Evolutionary conservation across 2,329 filamentous ascomycete species (phyloP).

Genomic region (Exophiala calicioides): DNA sequence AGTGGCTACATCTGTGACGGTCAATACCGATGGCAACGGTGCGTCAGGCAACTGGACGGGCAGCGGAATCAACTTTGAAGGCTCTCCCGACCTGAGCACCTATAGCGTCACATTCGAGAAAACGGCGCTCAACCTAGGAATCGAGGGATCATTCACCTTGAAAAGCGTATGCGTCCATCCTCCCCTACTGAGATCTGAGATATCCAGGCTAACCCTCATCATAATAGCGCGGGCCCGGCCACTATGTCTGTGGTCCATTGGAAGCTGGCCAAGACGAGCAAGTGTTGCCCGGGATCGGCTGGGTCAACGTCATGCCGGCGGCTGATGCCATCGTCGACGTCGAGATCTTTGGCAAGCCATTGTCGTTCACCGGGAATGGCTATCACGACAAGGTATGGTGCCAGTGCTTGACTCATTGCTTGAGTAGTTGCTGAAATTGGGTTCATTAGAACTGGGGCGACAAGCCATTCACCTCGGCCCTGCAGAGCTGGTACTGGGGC

Average conservation of each 20-base stretch:
- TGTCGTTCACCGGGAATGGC: constrained; percentile 42
- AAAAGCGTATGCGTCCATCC: constrained; percentile 16
- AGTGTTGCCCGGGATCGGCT: constrained; percentile 41
- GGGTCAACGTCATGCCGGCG: constrained; percentile 42
- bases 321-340: constrained; percentile 37
- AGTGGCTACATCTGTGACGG: too few relatives aligned
- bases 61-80: constrained; percentile 23
- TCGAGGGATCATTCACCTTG: constrained; percentile 23
- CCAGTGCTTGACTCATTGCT: too few relatives aligned
- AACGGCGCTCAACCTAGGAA: constrained; percentile 12
- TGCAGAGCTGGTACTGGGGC: constrained; percentile 49
- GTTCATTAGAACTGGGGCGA: constrained; percentile 51
- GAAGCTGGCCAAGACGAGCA: constrained; percentile 26
- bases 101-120: too few relatives aligned
- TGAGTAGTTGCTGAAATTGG: too few relatives aligned
- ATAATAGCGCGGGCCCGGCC: constrained; percentile 29
- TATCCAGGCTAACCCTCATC: too few relatives aligned
- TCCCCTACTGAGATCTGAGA: too few relatives aligned
- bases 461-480: constrained; percentile 38
- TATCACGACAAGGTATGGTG: constrained; percentile 53
- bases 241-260: constrained; percentile 33
- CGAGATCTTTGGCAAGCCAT: constrained; percentile 33
- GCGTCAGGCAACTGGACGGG: constrained; percentile 17
- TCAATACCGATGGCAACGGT: constrained; percentile 15
- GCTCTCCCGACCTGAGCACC: constrained; percentile 19